Evolutionary conservation across 2,329 filamentous ascomycete genomes (phyloP), one percentile per base, ranked within the genome.

Genomic region (Magnaporthales sp.): DNA sequence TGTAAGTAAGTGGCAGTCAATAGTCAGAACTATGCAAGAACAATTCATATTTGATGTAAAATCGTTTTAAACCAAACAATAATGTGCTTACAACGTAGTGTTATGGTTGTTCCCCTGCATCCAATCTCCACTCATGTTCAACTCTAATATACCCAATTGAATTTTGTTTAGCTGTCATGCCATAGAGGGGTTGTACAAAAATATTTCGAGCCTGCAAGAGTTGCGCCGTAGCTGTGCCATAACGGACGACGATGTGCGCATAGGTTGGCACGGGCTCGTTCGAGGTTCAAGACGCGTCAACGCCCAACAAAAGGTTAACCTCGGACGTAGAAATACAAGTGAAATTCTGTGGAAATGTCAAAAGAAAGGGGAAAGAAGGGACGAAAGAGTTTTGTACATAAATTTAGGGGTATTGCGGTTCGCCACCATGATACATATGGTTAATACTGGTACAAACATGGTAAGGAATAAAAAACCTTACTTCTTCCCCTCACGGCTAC

Each of bases 401-500:
- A 8, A 26, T 22, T n/a, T 58, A 58, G 54, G 24, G 24, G 54
- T 58, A 24, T 58, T 58, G n/a, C n/a, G n/a, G n/a, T 58, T 10
- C n/a, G 54, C 11, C 11, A 58, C 24, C 24, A 58, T 58, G 11
- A 11, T 58, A 58, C 54, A 58, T 1, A 24, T 58, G n/a, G 11
- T 58, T n/a, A 26, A 58, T 26, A 26, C 9, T 58, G n/a, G 54
- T 58, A 58, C 54, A 58, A 22, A 26, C 54, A 8, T 13, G 24
- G 22, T 58, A 22, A 22, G 31, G 31, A 32, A 46, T 19, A 46
- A 19, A 2, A 24, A 58, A 10, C 11, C 54, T 46, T n/a, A 46
- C 66, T 71, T 71, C 68, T 70, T 72, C 22, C 66, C 67, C 56
- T 68, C 70, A 62, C 65, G 9, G 63, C 63, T 29, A 69, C 69